Evolutionary conservation across 441 rosid species (phyloP).

Genomic region (Populus trichocarpa): DNA sequence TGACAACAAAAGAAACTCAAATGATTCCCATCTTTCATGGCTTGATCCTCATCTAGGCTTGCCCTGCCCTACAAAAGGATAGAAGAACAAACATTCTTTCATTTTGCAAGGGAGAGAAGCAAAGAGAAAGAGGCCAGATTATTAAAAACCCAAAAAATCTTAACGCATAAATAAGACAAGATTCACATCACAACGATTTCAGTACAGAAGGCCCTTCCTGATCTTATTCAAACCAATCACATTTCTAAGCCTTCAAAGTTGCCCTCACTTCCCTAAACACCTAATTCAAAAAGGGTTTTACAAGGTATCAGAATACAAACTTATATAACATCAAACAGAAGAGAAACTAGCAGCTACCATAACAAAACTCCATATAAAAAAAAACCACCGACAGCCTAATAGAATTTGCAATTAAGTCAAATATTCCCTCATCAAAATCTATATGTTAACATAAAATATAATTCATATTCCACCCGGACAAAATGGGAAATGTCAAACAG

Average conservation of each 20-base stretch:
- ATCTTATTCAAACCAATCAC: constrained; percentile 7
- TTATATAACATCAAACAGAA: not conserved
- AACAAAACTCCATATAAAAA: not conserved
- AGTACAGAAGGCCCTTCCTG: constrained; percentile 4
- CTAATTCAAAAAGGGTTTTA: constrained; percentile 13
- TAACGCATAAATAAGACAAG: constrained; percentile 2
- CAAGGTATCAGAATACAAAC: constrained; percentile 13
- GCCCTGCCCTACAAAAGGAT: constrained; percentile 80
- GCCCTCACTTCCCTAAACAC: constrained; percentile 23
- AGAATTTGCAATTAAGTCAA: not conserved
- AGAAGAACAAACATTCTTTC: constrained; percentile 31
- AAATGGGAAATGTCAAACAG: not conserved
- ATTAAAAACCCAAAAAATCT: constrained; percentile 9
- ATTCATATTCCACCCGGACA: not conserved
- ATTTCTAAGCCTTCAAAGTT: constrained; percentile 10
- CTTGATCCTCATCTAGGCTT: constrained; percentile 85
- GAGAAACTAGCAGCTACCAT: not conserved
- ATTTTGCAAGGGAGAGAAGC: constrained; percentile 25
- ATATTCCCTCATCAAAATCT: not conserved
- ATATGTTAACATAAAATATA: not conserved
- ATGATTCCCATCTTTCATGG: constrained; percentile 41
- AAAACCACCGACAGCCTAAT: not conserved
- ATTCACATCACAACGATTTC: constrained; percentile 8
- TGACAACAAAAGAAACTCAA: constrained; percentile 35
- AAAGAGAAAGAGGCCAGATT: constrained; percentile 17